Base-by-base conservation (phyloP, 2,329 filamentous ascomycete genomes). In the Diplocarpon mali region DNA sequence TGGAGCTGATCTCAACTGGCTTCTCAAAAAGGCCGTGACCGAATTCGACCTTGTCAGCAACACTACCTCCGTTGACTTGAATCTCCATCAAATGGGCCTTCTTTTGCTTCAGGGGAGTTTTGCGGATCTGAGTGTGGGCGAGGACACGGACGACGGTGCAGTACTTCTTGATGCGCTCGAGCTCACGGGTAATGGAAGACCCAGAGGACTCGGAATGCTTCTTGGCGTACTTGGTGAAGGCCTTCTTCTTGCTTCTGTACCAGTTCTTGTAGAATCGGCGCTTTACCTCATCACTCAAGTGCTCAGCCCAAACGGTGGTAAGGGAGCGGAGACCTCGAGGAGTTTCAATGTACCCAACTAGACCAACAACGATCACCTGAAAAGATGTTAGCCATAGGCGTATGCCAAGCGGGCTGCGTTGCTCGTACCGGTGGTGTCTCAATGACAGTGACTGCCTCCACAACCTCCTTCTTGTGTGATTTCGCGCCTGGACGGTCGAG, bases 201-300 rank as follows among this genome's bases (percentile, higher is more conserved):
- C 87, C 89, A 72, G 71, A 85, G 76, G 73, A 83, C 78, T 96
- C 90, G 57, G 90, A 88, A 83, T 96, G 87, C 83, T 94, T 90
- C 87, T 96, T 98, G 78, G 92, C 87, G 76, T 98, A 98, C 80
- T 94, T 95, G 80, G 92, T 98, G 79, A 98, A 98, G 54, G 92
- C 92, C 90, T 98, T 98, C 87, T 95, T 96, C 89, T 98, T 98
- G 80, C 82, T 88, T 85, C 95, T 95, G 85, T 98, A 98, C 92
- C 92, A 98, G 85, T 98, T 98, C 88, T 96, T 96, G 86, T 98
- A 98, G 87, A 98, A 98, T 69, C 92, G 86, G 66, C 92, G 86
- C 84, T 95, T 95, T 72, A 98, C 69, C 76, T 96, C 92, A 72
- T 98, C 92, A 73, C 85, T 86, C 72, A 98, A 73, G 72, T 98